phyloP scores from a whole-genome alignment of 805 yeast genomes.

The Maudiozyma turicensis region DNA sequence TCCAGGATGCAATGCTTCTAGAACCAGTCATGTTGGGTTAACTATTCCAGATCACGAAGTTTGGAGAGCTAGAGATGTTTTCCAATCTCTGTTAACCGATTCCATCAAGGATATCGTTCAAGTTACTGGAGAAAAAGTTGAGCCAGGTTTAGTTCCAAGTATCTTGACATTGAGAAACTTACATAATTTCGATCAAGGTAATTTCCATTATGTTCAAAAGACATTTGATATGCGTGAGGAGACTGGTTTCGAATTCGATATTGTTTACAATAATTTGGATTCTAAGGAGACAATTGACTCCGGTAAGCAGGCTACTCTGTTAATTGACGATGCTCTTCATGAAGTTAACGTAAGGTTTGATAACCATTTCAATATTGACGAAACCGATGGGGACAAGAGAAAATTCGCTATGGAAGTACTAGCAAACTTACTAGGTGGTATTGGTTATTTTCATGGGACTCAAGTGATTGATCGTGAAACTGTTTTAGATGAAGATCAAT shows the following conservation, averaged over 20 bases:
- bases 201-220: conserved; percentile 71
- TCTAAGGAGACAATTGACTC: conserved; percentile 33
- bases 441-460: conserved; percentile 80
- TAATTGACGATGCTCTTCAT: conserved; percentile 15
- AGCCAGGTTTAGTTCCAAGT: conserved; percentile 31
- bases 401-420: conserved; percentile 68
- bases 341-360: conserved; percentile 37
- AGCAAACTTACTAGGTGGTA: conserved; percentile 81
- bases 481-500: conserved; percentile 58
- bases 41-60: conserved; percentile 58
- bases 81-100: conserved; percentile 58
- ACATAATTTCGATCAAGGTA: conserved; percentile 51
- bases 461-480: conserved; percentile 70
- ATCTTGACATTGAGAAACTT: conserved; percentile 48
- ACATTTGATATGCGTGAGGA: conserved; percentile 48
- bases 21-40: conserved; percentile 58
- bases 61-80: conserved; percentile 76
- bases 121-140: conserved; percentile 10
- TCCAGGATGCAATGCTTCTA: conserved; percentile 45
- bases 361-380: conserved; percentile 36
- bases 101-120: conserved; percentile 40
- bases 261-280: conserved; percentile 44
- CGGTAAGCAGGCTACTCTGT: conserved; percentile 11
- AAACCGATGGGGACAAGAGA: conserved; percentile 31
- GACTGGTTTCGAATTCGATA: conserved; percentile 54